Evolutionary conservation across 352 stramenopile species (phyloP).

Genomic region (Peronospora destructor): DNA sequence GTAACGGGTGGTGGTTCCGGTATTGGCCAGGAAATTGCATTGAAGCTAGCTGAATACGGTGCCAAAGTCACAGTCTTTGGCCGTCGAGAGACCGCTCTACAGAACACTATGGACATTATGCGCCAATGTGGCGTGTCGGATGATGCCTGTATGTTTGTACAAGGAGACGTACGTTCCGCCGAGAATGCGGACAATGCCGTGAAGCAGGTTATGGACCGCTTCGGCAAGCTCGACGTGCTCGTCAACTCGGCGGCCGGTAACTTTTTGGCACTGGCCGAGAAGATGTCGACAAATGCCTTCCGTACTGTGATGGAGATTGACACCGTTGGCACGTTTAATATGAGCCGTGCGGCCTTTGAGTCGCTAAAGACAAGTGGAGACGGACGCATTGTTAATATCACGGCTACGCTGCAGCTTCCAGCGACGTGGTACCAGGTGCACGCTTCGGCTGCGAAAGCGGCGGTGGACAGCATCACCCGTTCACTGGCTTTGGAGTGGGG

Average conservation of each 20-base stretch:
- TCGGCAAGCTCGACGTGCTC: conserved; percentile 88
- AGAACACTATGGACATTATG: conserved; percentile 69
- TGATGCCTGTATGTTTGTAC: conserved; percentile 31
- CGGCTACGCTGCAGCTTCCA: conserved; percentile 87
- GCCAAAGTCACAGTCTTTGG: conserved; percentile 91
- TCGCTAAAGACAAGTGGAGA: conserved; percentile 63
- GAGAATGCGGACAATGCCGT: conserved; percentile 75
- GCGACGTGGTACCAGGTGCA: conserved; percentile 93
- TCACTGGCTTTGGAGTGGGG: conserved; percentile 95
- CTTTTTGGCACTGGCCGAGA: conserved; percentile 85
- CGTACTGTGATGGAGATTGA: conserved; percentile 96
- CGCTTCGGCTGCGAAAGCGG: conserved; percentile 91
- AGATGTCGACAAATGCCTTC: conserved; percentile 91
- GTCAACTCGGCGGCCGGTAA: conserved; percentile 93
- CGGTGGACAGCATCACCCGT: conserved; percentile 92
- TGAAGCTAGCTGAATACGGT: conserved; percentile 88
- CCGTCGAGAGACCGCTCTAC: conserved; percentile 83
- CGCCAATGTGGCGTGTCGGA: conserved; percentile 37
- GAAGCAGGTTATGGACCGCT: conserved; percentile 60
- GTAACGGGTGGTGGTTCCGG: conserved; percentile 92
- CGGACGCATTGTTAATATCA: conserved; percentile 93
- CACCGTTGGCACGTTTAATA: conserved; percentile 94
- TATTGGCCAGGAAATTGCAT: conserved; percentile 91
- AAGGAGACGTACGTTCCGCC: conserved; percentile 85
- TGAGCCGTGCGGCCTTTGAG: conserved; percentile 86